Percentiles rank a stretch among this genome's conserved stretches.
Conservation (phyloP, 139 green algal genomes). For the Tetraselmis striata region DNA sequence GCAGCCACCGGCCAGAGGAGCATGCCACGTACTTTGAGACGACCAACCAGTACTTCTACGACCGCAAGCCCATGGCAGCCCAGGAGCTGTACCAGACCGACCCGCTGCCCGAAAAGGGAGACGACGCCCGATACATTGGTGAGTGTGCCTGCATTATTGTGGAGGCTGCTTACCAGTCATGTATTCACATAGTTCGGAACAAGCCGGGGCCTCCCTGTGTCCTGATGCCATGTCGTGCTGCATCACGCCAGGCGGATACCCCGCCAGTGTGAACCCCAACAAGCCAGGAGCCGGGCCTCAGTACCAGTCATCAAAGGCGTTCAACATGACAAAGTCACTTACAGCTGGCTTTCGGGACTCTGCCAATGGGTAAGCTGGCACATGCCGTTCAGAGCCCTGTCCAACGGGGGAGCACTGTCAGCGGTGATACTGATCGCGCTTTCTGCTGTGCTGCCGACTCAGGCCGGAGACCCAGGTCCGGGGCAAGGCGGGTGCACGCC, state of each 20-base stretch:
- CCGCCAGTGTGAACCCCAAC: not conserved
- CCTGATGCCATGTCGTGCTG: not conserved
- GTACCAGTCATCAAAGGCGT: not conserved
- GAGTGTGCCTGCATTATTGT: not conserved
- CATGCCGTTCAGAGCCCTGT: too few species aligned
- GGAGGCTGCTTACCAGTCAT: too few species aligned
- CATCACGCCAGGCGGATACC: not conserved
- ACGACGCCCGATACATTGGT: not conserved
- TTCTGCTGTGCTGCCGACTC: not conserved
- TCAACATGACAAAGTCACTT: not conserved
- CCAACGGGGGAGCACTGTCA: not conserved
- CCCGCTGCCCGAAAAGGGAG: not conserved
- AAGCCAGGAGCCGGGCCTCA: not conserved
- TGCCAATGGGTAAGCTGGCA: not conserved
- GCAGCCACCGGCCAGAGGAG: not conserved
- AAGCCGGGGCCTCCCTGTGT: not conserved
- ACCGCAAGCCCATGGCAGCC: not conserved
- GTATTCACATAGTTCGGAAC: not conserved
- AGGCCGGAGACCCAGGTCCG: not conserved
- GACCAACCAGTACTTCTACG: not conserved
- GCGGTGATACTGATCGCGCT: not conserved
- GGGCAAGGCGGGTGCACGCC: not conserved
- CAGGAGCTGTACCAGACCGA: not conserved
- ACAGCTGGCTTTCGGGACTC: not conserved
- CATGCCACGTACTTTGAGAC: not conserved